phyloP scores from a whole-genome alignment of 768 basidiomycete genomes.

The Hygrophoropsis aurantiaca region DNA sequence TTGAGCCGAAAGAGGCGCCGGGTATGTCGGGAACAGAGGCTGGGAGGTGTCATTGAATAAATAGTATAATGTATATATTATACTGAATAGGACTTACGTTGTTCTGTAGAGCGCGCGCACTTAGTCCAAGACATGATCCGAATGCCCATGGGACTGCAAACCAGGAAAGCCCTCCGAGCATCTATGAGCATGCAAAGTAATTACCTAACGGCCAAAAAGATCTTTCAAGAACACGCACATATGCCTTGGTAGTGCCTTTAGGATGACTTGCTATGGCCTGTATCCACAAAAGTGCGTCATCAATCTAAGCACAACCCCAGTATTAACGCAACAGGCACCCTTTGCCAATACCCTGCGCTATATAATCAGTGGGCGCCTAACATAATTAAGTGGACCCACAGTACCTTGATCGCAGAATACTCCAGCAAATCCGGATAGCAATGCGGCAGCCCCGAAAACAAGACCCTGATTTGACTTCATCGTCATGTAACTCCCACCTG shows the following conservation, averaged over 20 bases:
- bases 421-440: conserved; percentile 31
- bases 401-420: conserved; percentile 36
- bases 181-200: conserved; percentile 15
- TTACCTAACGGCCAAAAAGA: background rate
- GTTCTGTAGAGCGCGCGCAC: conserved; percentile 16
- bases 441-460: conserved; percentile 22
- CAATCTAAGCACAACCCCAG: background rate
- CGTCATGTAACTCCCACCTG: conserved; percentile 19
- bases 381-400: background rate
- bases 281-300: background rate
- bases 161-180: conserved; percentile 44
- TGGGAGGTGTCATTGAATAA: conserved; percentile 6
- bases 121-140: conserved; percentile 31
- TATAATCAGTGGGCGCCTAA: conserved; percentile 2
- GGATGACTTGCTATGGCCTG: conserved; percentile 38
- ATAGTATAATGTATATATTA: background rate
- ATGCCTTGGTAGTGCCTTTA: conserved; percentile 36
- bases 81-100: conserved; percentile 3
- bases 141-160: conserved; percentile 30
- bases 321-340: conserved; percentile 16
- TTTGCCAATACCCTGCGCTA: conserved; percentile 38
- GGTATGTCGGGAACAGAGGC: conserved; percentile 40
- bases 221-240: conserved; percentile 15
- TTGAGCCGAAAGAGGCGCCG: conserved; percentile 6
- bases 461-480: conserved; percentile 23